phyloP scores from a whole-genome alignment of 495 filamentous ascomycete species.

The Penicillium nucicola region DNA sequence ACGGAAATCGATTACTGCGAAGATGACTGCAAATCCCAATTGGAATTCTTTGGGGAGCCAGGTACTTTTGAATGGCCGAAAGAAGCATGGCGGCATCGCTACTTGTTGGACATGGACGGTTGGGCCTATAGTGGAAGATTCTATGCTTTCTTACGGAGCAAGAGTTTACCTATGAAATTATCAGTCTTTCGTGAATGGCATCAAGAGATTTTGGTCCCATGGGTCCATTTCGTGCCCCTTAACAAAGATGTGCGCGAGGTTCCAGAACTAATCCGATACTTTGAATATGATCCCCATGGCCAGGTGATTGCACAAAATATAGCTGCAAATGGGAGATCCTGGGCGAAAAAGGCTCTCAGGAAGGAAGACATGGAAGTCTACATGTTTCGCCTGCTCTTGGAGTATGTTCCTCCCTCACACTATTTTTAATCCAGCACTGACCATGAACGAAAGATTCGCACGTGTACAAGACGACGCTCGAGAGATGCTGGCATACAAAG shows the following conservation, averaged over 20 bases:
- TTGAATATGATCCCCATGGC: conserved; percentile 27
- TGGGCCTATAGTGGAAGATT: conserved; percentile 50
- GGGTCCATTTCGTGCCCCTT: conserved; percentile 51
- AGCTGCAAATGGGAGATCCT: conserved; percentile 36
- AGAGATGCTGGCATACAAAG: neutral
- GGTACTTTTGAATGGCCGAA: neutral
- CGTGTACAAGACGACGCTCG: neutral
- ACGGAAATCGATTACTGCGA: neutral
- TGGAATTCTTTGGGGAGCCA: neutral
- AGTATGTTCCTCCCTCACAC: conserved; percentile 11
- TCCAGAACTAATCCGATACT: conserved; percentile 34
- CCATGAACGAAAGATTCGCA: neutral
- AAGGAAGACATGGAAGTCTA: conserved; percentile 33
- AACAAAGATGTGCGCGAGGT: conserved; percentile 40
- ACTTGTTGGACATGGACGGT: conserved; percentile 48
- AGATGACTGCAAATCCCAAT: neutral
- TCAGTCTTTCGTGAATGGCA: conserved; percentile 53
- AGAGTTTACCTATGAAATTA: conserved; percentile 39
- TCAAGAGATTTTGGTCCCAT: conserved; percentile 47
- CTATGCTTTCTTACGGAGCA: conserved; percentile 41
- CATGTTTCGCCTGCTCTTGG: conserved; percentile 36
- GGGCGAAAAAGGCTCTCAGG: conserved; percentile 32
- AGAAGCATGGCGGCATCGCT: neutral
- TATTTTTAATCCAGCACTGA: neutral
- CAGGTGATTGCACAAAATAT: conserved; percentile 29